Base-by-base conservation (phyloP, 768 basidiomycete genomes). In the Lactifluus echinatus region DNA sequence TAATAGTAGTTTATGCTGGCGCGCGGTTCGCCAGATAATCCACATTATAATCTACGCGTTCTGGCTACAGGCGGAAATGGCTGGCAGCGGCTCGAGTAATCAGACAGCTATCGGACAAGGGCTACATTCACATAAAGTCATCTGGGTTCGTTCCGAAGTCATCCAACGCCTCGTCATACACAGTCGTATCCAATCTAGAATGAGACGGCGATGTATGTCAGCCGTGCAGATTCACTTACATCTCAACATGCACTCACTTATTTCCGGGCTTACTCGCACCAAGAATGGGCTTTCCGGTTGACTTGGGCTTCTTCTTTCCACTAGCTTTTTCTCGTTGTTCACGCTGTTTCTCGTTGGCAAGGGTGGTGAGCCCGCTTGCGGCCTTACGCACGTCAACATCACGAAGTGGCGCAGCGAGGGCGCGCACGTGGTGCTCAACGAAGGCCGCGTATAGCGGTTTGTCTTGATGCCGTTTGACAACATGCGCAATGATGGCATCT, bases 291-390 rank as follows among this genome's bases (percentile, higher is more conserved):
- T 89, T 96, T 17, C 76, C 69, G 0, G 78, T 70, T 7, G 76
- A 71, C 72, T 89, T 88, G 44, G 78, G 72, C 74, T 94, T 94
- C 76, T 93, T 95, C 81, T 94, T 96, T 29, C 92, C 91, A 58
- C 82, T 85, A 2, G 83, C 77, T 69, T 87, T 90, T 34, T 93
- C 91, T 61, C 86, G 79, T 64, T 87, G 84, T 67, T 91, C 91
- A 72, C 83, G 89, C 73, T 94, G 90, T 74, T 98, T 99, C 75
- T 94, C 92, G 66, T 95, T 97, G 49, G 93, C 88, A 6, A 98
- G 76, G 2, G 89, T 85, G 15, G 89, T 91, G 53, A 99, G 74
- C 3, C 76, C 83, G 49, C 83, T 87, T 0, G 92, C 89, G 0
- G 82, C 89, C 68, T 97, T 97, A 60, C 93, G 81, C 26, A 93